These are phyloP conservation scores for Streptanthus diversifolius DNA, from an alignment of 345 rosid genomes.

Conservation along the genomic window DNA sequence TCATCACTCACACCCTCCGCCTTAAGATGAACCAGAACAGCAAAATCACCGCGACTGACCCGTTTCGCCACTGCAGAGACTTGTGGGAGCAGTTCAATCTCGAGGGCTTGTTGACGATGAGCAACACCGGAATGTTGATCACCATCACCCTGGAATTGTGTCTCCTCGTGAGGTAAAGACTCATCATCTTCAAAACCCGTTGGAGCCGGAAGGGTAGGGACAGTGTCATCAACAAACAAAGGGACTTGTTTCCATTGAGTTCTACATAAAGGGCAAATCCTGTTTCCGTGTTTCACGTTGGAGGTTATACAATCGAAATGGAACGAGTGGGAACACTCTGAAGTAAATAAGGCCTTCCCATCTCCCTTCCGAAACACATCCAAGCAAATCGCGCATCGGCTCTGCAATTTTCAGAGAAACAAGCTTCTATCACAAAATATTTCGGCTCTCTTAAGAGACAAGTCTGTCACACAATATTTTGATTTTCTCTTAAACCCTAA, in stretches of 20 bases:
- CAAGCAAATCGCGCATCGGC: conserved; percentile 75
- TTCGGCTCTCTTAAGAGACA: too few species aligned
- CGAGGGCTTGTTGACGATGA: conserved; percentile 1
- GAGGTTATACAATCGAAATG: conserved; percentile 88
- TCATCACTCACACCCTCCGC: conserved; percentile 46
- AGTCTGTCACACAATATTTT: too few species aligned
- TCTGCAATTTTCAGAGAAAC: conserved; percentile 47
- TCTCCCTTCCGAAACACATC: conserved; percentile 57
- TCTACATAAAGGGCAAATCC: conserved; percentile 81
- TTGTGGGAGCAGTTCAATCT: conserved; percentile 27
- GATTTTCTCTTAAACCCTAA: background rate
- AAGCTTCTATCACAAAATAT: conserved; percentile 12
- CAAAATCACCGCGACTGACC: conserved; percentile 51
- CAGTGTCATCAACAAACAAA: conserved; percentile 31
- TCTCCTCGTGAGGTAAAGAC: conserved; percentile 33
- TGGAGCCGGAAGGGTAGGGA: conserved; percentile 36
- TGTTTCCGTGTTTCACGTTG: conserved; percentile 80
- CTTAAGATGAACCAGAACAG: conserved; percentile 77
- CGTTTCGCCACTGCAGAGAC: conserved; percentile 48
- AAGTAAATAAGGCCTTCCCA: conserved; percentile 87
- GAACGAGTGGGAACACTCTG: conserved; percentile 94
- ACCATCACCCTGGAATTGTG: conserved; percentile 11
- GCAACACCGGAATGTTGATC: conserved; percentile 36
- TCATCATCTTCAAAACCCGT: conserved; percentile 85
- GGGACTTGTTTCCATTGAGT: conserved; percentile 76